Conservation (phyloP, 2,329 filamentous ascomycete species). For the Onygenales sp. region DNA sequence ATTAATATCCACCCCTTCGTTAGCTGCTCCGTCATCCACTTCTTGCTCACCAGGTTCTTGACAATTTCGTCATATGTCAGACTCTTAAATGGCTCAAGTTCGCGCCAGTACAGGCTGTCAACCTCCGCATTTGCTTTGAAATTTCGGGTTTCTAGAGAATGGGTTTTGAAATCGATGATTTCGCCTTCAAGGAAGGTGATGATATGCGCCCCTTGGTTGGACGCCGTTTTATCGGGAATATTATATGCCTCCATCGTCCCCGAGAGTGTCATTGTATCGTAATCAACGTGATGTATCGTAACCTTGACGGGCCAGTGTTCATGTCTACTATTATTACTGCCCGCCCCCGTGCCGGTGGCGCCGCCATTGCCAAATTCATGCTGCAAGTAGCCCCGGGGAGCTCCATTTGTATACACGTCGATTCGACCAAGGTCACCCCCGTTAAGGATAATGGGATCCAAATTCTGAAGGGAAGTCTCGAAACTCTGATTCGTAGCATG, state of each 20-base stretch:
- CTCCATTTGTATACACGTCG: slow-evolving; percentile 27
- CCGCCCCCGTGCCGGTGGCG: slow-evolving; percentile 5
- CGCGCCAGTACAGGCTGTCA: slow-evolving; percentile 40
- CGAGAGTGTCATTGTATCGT: slow-evolving; percentile 50
- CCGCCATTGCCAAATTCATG: slow-evolving; percentile 13
- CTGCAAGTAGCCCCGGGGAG: slow-evolving; percentile 25
- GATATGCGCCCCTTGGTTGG: slow-evolving; percentile 40
- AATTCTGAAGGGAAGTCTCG: slow-evolving; percentile 20
- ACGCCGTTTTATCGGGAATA: slow-evolving; percentile 45
- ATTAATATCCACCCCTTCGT: slow-evolving; percentile 40
- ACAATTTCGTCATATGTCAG: slow-evolving; percentile 34
- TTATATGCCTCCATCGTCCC: slow-evolving; percentile 64
- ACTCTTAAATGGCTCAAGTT: slow-evolving; percentile 38
- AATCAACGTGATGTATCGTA: slow-evolving; percentile 54
- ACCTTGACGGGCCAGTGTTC: slow-evolving; percentile 58
- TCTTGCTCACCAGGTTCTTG: slow-evolving; percentile 35
- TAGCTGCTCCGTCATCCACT: slow-evolving; percentile 34
- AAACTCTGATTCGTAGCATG: slow-evolving; percentile 37
- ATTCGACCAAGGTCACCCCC: slow-evolving; percentile 24
- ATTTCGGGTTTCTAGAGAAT: slow-evolving; percentile 39
- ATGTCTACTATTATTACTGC: slow-evolving; percentile 6
- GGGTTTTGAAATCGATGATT: slow-evolving; percentile 53
- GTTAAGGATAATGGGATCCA: slow-evolving; percentile 27
- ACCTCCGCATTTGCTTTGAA: slow-evolving; percentile 37
- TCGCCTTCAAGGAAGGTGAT: slow-evolving; percentile 53